phyloP scores from a whole-genome alignment of 2,329 filamentous ascomycete species.

The Chaetothyriales sp. region DNA sequence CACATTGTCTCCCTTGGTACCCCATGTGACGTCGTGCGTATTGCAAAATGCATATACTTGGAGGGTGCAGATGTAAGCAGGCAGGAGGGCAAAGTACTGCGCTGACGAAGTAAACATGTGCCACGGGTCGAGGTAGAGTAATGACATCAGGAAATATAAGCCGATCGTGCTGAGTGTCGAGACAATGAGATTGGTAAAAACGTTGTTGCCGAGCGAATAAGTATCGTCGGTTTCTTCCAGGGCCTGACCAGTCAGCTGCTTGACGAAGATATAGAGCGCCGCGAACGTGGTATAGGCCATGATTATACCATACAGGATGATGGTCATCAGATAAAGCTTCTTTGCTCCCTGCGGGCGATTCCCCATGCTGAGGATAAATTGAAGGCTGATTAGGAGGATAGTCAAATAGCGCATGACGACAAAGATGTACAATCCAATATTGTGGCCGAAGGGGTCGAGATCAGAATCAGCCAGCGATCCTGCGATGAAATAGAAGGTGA shows the following conservation, averaged over 20 bases:
- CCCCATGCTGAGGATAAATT: slow-evolving; percentile 92
- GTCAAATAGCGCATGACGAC: slow-evolving; percentile 71
- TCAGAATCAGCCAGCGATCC: slow-evolving; percentile 68
- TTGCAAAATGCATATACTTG: slow-evolving; percentile 99
- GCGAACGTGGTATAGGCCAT: slow-evolving; percentile 94
- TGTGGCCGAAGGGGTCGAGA: slow-evolving; percentile 83
- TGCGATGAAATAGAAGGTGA: slow-evolving; percentile 96
- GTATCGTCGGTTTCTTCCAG: slow-evolving; percentile 27
- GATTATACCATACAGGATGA: slow-evolving; percentile 83
- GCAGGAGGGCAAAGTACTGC: slow-evolving; percentile 87
- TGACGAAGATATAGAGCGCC: slow-evolving; percentile 72
- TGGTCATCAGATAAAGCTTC: slow-evolving; percentile 73
- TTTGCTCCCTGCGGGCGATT: slow-evolving; percentile 92
- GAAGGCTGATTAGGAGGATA: slow-evolving; percentile 75
- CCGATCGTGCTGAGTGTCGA: slow-evolving; percentile 80
- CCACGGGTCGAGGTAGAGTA: slow-evolving; percentile 96
- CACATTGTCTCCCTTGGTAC: slow-evolving; percentile 95
- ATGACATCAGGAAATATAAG: slow-evolving; percentile 90
- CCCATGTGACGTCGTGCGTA: slow-evolving; percentile 97
- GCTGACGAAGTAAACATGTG: slow-evolving; percentile 89
- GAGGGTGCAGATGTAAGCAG: slow-evolving; percentile 88
- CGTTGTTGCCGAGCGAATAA: slow-evolving; percentile 61
- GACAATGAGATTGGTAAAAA: slow-evolving; percentile 91
- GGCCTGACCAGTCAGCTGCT: slow-evolving; percentile 50
- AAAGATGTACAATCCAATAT: slow-evolving; percentile 74